Evolutionary conservation across 257 asterid species (phyloP).

Genomic region (Striga asiatica): DNA sequence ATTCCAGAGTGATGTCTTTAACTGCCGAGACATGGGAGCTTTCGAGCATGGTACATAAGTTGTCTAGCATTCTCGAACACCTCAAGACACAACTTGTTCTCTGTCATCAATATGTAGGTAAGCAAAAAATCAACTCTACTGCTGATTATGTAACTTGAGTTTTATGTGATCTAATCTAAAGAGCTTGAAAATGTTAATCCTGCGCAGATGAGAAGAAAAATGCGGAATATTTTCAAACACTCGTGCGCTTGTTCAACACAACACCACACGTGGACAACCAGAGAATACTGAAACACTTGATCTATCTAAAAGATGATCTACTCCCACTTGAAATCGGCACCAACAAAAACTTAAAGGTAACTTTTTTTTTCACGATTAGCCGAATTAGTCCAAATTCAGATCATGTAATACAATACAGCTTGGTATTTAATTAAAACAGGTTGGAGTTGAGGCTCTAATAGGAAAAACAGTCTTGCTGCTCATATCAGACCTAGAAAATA

Average conservation of each 20-base stretch:
- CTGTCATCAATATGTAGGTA: slow-evolving; percentile 52
- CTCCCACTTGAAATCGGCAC: slow-evolving; percentile 48
- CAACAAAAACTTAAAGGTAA: slow-evolving; percentile 36
- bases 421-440: slow-evolving; percentile 32
- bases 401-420: too few species aligned
- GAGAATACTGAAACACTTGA: slow-evolving; percentile 40
- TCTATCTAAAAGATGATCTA: slow-evolving; percentile 40
- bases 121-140: neutral
- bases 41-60: slow-evolving; percentile 45
- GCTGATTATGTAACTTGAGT: too few species aligned
- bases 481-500: slow-evolving; percentile 59
- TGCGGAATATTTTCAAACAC: slow-evolving; percentile 39
- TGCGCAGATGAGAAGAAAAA: slow-evolving; percentile 51
- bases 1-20: slow-evolving; percentile 34
- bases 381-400: too few species aligned
- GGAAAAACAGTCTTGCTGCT: slow-evolving; percentile 63
- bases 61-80: slow-evolving; percentile 39
- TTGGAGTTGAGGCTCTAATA: slow-evolving; percentile 37
- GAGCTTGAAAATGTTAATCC: neutral
- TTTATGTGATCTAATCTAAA: too few species aligned
- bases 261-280: slow-evolving; percentile 61
- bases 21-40: slow-evolving; percentile 69
- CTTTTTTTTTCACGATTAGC: too few species aligned
- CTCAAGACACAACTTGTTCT: slow-evolving; percentile 41
- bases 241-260: slow-evolving; percentile 39